Base-by-base conservation (phyloP, 2,329 filamentous ascomycete species). In the Aspergillus fischeri region DNA sequence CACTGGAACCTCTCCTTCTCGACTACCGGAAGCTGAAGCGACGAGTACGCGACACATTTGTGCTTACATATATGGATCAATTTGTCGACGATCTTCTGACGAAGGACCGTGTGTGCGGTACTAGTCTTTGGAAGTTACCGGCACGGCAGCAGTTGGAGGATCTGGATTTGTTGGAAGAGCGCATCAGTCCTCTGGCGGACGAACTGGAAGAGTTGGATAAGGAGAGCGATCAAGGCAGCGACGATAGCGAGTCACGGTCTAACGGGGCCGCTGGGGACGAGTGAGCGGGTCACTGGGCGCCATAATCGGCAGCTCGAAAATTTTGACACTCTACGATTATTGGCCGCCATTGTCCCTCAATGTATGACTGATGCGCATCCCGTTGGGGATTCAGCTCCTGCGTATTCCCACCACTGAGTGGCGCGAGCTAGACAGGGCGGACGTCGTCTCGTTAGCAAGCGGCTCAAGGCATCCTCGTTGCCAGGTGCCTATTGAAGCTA, bases 71-170 rank as follows among this genome's bases (percentile, higher is more conserved):
- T 68, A 81, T 99, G 75, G 94, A 99, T 74, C 88, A 93, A 66
- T 97, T 99, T 72, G 86, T 97, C 55, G 94, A 99, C 73, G 92
- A 97, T 60, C 76, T 99, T 63, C 79, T 99, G 61, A 89, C 85
- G 0, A 96, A 96, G 75, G 91, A 95, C 56, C 83, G 94, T 53
- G 88, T 97, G 0, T 97, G 93, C 70, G 93, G 87, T 41, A 97
- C 94, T 3, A 95, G 88, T 69, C 71, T 99, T 65, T 95, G 91
- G 86, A 96, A 96, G 78, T 83, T 99, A 81, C 90, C 92, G 3
- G 86, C 86, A 58, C 81, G 94, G 65, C 86, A 89, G 63, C 83
- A 90, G 52, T 72, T 99, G 62, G 94, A 99, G 77, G 94, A 99
- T 72, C 70, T 96, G 72, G 94, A 96, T 63, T 75, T 92, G 67